Base-by-base conservation (phyloP, 2,329 filamentous ascomycete genomes). In the Epichloe glyceriae region DNA sequence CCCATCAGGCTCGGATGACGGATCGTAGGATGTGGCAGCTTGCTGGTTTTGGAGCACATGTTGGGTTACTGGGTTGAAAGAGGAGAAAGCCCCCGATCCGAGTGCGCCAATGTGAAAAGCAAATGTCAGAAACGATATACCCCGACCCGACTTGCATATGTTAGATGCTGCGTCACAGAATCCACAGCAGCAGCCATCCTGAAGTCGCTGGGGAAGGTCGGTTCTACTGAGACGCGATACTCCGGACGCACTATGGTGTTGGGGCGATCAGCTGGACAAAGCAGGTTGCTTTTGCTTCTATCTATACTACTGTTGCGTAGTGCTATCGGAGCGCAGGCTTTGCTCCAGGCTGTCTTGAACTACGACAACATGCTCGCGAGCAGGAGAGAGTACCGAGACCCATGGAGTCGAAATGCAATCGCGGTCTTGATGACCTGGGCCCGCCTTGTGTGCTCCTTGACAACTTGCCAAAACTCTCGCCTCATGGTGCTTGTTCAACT, bases 211-310 rank as follows among this genome's bases (percentile, higher is more conserved):
- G 40, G 61, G 61, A 42, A 51, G 39, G 65, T 66, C 11, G 58
- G 66, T 52, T 3, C 26, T 7, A 15, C 4, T 26, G 20, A 20
- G 52, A 78, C 80, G 0, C 68, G 19, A n/a, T n/a, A n/a, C n/a
- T n/a, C n/a, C 26, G 84, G 61, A 90, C 86, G 0, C 75, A 84
- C 48, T 85, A 79, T 47, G 82, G 83, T 5, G 73, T 90, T 1
- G 86, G 85, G 3, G 78, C 88, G 1, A 79, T 90, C 5, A 88
- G 89, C 61, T 88, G 83, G 84, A 88, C 83, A 4, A 88, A 87
- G 74, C 78, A 59, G 56, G 66, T 52, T 5, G 5, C 37, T 17
- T n/a, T 19, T 6, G 5, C 37, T 17, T n/a, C 14, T 5, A n/a
- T 20, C 5, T 6, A 26, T 43, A 5, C 30, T 43, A 37, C 35